A percentile compares a stretch with the other conserved stretches of the same genome.
phyloP scores from a whole-genome alignment of 2,329 filamentous ascomycete genomes.

The Ambrosiella cleistominuta region DNA sequence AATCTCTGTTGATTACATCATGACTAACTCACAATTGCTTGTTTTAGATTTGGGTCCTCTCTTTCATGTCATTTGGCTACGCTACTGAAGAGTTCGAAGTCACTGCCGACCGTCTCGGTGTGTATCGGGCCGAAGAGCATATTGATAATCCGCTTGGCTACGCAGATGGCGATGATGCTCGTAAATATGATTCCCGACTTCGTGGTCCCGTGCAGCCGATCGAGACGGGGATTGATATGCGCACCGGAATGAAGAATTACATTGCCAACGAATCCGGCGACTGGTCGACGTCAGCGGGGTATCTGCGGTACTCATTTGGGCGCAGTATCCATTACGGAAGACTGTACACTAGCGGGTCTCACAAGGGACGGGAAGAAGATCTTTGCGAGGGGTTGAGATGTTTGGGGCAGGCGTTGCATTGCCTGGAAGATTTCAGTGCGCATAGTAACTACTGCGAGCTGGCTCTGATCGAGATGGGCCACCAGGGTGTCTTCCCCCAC shows the following conservation, averaged over 20 bases:
- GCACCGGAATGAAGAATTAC: constrained; percentile 98
- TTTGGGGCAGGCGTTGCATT: constrained; percentile 59
- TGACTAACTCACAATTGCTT: background rate
- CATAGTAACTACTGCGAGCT: constrained; percentile 76
- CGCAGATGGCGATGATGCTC: constrained; percentile 58
- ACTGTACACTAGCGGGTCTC: constrained; percentile 48
- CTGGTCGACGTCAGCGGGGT: constrained; percentile 82
- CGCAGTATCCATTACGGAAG: constrained; percentile 64
- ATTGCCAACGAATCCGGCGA: constrained; percentile 77
- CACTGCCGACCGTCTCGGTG: constrained; percentile 56
- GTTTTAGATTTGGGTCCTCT: constrained; percentile 34
- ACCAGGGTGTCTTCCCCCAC: constrained; percentile 53
- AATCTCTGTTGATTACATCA: background rate
- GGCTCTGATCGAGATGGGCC: constrained; percentile 53
- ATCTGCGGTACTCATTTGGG: constrained; percentile 57
- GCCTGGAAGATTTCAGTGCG: constrained; percentile 61
- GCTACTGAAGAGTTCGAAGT: constrained; percentile 68
- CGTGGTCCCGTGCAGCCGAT: constrained; percentile 57
- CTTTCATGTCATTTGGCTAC: constrained; percentile 52
- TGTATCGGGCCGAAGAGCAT: constrained; percentile 56
- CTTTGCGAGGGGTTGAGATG: constrained; percentile 66
- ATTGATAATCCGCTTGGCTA: constrained; percentile 68
- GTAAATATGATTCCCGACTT: constrained; percentile 62
- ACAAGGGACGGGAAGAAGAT: constrained; percentile 52
- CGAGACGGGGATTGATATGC: constrained; percentile 55